Evolutionary conservation across 805 yeast species (phyloP).

Genomic region (Barnettozyma sp.): DNA sequence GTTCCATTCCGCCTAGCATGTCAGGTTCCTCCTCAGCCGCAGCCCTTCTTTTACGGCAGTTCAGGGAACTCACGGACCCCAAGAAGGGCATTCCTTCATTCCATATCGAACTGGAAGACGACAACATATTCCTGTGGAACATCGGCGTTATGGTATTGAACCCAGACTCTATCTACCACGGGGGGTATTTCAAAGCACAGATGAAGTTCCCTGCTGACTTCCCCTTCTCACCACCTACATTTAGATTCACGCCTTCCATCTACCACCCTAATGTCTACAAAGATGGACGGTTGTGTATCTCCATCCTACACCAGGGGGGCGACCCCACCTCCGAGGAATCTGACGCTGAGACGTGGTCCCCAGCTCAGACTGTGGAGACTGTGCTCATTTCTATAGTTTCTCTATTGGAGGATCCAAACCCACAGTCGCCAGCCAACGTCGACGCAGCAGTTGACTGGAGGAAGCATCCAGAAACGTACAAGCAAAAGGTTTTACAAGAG

Average conservation of each 20-base stretch:
- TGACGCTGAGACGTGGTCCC: conserved; percentile 91
- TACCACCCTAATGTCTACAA: conserved; percentile 94
- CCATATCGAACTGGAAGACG: conserved; percentile 62
- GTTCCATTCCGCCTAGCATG: too few species aligned
- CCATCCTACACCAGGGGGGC: conserved; percentile 87
- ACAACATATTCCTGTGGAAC: conserved; percentile 64
- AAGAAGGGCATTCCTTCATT: conserved; percentile 68
- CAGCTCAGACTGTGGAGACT: conserved; percentile 86
- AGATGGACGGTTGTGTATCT: conserved; percentile 89
- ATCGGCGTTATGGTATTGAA: conserved; percentile 89
- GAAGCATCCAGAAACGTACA: conserved; percentile 70
- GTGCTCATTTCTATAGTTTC: conserved; percentile 88
- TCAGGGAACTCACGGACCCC: conserved; percentile 88
- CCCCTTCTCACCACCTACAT: conserved; percentile 90
- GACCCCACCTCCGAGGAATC: conserved; percentile 88
- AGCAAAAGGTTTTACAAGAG: conserved; percentile 67
- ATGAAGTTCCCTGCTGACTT: conserved; percentile 89
- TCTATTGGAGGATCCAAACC: conserved; percentile 88
- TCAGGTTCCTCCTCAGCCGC: conserved; percentile 45
- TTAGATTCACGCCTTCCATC: conserved; percentile 87
- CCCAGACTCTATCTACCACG: conserved; percentile 85
- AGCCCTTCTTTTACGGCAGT: conserved; percentile 86
- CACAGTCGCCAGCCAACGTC: conserved; percentile 89
- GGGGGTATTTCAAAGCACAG: conserved; percentile 91
- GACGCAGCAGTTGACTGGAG: conserved; percentile 93